Evolutionary conservation across 1,139 yeast species (phyloP).

Genomic region (Groenewaldozyma auringiensis): DNA sequence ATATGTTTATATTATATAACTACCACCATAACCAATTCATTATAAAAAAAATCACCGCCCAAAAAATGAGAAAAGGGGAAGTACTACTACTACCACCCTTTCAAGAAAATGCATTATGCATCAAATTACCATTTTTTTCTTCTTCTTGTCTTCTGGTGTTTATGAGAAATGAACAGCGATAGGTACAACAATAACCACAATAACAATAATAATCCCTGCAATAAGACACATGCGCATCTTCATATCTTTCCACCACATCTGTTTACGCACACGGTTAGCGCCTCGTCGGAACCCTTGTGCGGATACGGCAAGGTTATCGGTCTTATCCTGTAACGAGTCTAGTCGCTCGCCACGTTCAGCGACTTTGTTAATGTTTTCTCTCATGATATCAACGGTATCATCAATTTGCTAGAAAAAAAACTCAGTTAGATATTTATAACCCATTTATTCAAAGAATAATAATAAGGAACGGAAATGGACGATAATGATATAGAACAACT

Average conservation of each 20-base stretch:
- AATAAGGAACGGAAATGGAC: neutral
- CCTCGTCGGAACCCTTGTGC: constrained; percentile 97
- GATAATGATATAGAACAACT: constrained; percentile 27
- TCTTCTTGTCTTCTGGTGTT: neutral
- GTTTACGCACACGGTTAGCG: constrained; percentile 95
- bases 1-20: too few species aligned
- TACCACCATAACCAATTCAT: too few species aligned
- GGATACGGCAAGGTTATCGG: constrained; percentile 84
- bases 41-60: too few species aligned
- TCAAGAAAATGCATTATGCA: too few species aligned
- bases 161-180: constrained; percentile 49
- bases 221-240: constrained; percentile 93
- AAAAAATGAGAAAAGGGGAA: neutral
- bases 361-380: constrained; percentile 93
- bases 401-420: constrained; percentile 61
- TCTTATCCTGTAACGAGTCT: constrained; percentile 88
- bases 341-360: constrained; percentile 93
- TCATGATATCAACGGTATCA: constrained; percentile 96
- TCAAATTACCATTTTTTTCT: too few species aligned
- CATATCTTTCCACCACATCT: constrained; percentile 99
- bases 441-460: neutral
- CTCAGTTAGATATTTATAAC: neutral
- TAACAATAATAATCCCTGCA: constrained; percentile 68
- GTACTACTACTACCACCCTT: too few species aligned
- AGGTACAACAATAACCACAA: constrained; percentile 81